Base-by-base conservation (phyloP, 1,139 yeast species). In the Neolecta irregularis region DNA sequence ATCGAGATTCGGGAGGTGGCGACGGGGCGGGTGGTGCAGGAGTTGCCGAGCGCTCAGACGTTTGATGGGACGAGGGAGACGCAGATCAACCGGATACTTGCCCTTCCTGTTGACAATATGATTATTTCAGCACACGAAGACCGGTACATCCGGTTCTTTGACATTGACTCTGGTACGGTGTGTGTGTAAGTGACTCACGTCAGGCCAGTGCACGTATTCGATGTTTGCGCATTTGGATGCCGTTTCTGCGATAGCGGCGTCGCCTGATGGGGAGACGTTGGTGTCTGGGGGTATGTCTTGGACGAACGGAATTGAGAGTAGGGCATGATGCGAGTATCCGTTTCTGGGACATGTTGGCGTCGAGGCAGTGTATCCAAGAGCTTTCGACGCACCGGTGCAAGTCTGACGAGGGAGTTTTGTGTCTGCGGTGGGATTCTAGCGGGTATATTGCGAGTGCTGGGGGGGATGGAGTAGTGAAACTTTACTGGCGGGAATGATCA, bases 321-420 rank as follows among this genome's bases (percentile, higher is more conserved):
- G 31, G 31, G 20, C 31, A 28, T 28, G 31, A 28, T 28, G 21
- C 31, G 20, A 20, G 24, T 16, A 13, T 28, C 22, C 20, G 31
- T 12, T 28, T 28, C n/a, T 28, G 31, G 31, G 31, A 28, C 13
- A 16, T 28, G 31, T 16, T 20, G 12, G 20, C 19, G 7, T 24
- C 31, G 20, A 23, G 22, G 7, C 13, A 11, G 20, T 28, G 31
- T 16, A 28, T 28, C 22, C 31, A 28, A 28, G 19, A 28, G 22
- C 20, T 28, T 16, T 28, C 31, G 22, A 28, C 20, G 20, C 31
- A 28, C 22, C 31, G 13, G 20, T 20, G 12, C 20, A 28, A 28
- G 22, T 23, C 21, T 12, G 16, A 16, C n/a, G 31, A 28, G 5
- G 31, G 31, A 2, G 21, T 28, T 28, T 20, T 20, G 20, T 23